These are phyloP conservation scores for Hanseniaspora thailandica DNA, from an alignment of 805 yeast species.

Conservation along the genomic window DNA sequence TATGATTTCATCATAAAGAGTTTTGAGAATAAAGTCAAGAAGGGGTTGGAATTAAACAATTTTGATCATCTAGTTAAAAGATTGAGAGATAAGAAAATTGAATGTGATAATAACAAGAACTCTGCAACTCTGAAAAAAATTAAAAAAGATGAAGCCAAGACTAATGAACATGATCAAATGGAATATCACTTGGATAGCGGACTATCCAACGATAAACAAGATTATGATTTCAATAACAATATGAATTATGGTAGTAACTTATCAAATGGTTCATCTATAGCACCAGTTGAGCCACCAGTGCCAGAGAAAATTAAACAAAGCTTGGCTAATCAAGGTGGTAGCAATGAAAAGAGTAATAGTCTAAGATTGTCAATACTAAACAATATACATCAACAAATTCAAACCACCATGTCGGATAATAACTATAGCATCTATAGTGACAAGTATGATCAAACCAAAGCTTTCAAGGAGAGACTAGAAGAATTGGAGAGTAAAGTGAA, in stretches of 20 bases:
- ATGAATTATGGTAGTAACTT: neutral
- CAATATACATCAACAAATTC: slow-evolving; percentile 10
- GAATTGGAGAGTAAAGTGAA: neutral
- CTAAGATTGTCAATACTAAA: slow-evolving; percentile 1
- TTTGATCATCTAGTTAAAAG: slow-evolving; percentile 4
- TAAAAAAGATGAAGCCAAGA: neutral
- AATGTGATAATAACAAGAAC: slow-evolving; percentile 10
- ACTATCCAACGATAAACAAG: neutral
- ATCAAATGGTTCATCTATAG: neutral
- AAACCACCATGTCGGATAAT: neutral
- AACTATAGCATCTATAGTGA: slow-evolving; percentile 1
- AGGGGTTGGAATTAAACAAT: neutral
- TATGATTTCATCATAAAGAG: neutral
- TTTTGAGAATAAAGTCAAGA: slow-evolving; percentile 6
- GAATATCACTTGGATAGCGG: neutral
- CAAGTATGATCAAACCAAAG: neutral
- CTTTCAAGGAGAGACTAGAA: neutral
- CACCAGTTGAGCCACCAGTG: neutral
- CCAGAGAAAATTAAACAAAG: neutral
- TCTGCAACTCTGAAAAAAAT: neutral
- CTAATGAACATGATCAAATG: neutral
- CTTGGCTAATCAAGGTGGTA: neutral
- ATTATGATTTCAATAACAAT: neutral
- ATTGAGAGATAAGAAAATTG: slow-evolving; percentile 9
- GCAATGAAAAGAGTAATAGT: neutral